A percentile compares a stretch with the other conserved stretches of the same genome.
phyloP scores from a whole-genome alignment of 192 early-diverging fungal species.

The Funneliformis geosporum region DNA sequence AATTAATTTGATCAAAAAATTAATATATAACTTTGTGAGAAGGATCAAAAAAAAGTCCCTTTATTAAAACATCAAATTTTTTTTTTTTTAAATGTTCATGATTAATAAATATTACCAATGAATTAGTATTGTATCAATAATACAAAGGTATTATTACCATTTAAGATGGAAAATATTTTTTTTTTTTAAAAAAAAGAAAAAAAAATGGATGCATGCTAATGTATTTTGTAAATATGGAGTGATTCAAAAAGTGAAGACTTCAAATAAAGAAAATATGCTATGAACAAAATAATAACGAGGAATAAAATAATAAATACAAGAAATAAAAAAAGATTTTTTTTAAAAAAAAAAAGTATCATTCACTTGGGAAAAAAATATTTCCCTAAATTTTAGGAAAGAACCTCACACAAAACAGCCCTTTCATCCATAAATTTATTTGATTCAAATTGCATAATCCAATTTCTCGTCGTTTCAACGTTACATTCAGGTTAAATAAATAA shows the following conservation, averaged over 20 bases:
- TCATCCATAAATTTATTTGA: too few species aligned
- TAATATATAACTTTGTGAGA: too few species aligned
- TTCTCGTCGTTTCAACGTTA: neutral
- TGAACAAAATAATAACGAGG: neutral
- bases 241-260: neutral
- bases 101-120: too few species aligned
- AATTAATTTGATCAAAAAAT: too few species aligned
- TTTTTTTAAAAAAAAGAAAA: neutral
- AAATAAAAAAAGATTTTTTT: neutral
- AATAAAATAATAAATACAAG: neutral
- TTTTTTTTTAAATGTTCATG: too few species aligned
- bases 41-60: too few species aligned
- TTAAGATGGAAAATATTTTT: neutral
- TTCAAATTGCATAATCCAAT: too few species aligned
- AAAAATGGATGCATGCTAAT: neutral
- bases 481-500: neutral
- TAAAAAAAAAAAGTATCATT: neutral
- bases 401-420: too few species aligned
- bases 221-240: neutral
- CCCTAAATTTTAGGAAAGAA: too few species aligned
- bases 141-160: neutral
- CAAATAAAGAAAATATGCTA: neutral
- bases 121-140: neutral
- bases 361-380: too few species aligned
- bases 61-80: too few species aligned